Conservation (phyloP, 352 stramenopile species). For the Pythium volutum region DNA sequence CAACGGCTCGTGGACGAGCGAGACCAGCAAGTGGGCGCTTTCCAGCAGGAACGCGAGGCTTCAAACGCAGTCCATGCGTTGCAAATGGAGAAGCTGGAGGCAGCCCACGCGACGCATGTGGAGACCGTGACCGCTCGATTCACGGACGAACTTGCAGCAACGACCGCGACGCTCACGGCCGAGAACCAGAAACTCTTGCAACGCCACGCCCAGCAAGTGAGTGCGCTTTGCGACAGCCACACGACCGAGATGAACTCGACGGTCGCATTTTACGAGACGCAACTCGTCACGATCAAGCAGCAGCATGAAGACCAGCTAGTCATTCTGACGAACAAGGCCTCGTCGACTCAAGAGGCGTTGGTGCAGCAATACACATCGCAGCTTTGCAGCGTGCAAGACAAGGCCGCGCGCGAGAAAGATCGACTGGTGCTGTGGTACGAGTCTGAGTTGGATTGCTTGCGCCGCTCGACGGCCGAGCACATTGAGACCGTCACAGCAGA, state of each 20-base stretch:
- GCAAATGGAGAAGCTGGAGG: constrained; percentile 14
- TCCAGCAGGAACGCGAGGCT: neutral
- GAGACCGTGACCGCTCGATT: constrained; percentile 7
- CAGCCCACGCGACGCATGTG: neutral
- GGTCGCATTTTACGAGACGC: neutral
- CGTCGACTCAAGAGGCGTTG: constrained; percentile 9
- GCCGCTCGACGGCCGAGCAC: constrained; percentile 31
- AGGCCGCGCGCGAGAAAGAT: constrained; percentile 24
- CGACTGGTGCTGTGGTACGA: constrained; percentile 38
- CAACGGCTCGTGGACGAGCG: constrained; percentile 14
- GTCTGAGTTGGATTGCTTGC: constrained; percentile 42
- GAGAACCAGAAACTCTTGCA: neutral
- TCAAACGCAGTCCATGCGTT: neutral
- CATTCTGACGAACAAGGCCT: neutral
- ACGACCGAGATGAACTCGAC: neutral
- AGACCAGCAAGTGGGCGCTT: neutral
- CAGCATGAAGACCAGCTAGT: constrained; percentile 26
- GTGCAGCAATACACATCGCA: constrained; percentile 18
- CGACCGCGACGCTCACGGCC: neutral
- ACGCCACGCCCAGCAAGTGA: neutral
- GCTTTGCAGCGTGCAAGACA: constrained; percentile 6
- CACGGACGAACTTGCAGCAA: constrained; percentile 6
- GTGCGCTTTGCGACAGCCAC: neutral
- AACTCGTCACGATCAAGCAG: neutral
- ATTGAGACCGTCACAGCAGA: constrained; percentile 29